Percentiles rank a stretch among this genome's conserved stretches.
Evolutionary conservation across 495 filamentous ascomycete genomes (phyloP).

Genomic region (Neurospora sp.): DNA sequence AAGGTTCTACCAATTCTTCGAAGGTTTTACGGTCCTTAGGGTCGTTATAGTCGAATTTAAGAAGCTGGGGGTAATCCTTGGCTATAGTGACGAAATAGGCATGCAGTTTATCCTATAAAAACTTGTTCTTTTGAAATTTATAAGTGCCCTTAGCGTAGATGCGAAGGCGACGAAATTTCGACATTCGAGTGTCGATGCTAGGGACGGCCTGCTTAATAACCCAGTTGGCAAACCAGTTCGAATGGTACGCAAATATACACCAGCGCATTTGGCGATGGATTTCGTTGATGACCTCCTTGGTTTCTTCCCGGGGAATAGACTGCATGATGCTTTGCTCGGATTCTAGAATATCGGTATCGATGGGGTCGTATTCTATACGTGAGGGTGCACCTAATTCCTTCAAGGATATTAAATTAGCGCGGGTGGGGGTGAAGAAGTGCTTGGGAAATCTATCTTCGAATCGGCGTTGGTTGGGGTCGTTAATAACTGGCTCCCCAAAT

Average conservation of each 20-base stretch:
- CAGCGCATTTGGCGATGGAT: neutral
- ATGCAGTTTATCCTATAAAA: neutral
- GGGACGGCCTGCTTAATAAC: neutral
- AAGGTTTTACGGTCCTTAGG: too few relatives aligned
- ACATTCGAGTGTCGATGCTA: neutral
- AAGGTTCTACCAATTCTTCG: too few relatives aligned
- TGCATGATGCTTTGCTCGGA: neutral
- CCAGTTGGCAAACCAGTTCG: neutral
- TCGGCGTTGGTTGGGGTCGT: too few relatives aligned
- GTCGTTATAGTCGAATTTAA: neutral
- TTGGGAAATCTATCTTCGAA: too few relatives aligned
- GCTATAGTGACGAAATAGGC: neutral
- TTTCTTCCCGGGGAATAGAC: neutral
- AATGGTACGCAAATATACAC: neutral
- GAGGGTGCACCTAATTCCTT: too few relatives aligned
- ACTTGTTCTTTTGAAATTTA: neutral
- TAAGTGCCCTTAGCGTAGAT: neutral
- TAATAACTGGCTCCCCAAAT: too few relatives aligned
- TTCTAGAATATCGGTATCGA: neutral
- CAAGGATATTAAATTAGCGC: too few relatives aligned
- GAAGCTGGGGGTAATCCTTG: neutral
- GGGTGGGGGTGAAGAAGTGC: too few relatives aligned
- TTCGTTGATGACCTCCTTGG: neutral
- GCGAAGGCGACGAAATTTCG: neutral
- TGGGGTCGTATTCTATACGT: too few relatives aligned